A percentile compares a stretch with the other conserved stretches of the same genome.
Conservation (phyloP, 1,139 yeast species). For the Suhomyces bolitotheri region DNA sequence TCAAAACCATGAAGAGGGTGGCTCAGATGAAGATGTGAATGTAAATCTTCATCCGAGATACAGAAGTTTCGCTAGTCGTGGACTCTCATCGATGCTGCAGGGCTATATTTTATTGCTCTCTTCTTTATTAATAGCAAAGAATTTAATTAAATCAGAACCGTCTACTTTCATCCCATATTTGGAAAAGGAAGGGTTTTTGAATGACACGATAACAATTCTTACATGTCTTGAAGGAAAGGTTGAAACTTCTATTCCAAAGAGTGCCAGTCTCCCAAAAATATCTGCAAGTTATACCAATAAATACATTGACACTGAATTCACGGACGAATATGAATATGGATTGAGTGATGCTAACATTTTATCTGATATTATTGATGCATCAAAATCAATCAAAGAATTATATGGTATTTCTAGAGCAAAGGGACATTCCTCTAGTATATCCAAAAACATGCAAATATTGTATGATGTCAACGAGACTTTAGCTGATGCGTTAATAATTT, state of each 20-base stretch:
- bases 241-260: background rate
- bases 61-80: background rate
- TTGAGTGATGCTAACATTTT: conserved; percentile 23
- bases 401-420: conserved; percentile 21
- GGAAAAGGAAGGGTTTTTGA: conserved; percentile 71
- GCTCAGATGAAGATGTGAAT: conserved; percentile 12
- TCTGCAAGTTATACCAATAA: conserved; percentile 22
- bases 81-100: conserved; percentile 8
- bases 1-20: conserved; percentile 11
- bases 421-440: conserved; percentile 13
- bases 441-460: conserved; percentile 23
- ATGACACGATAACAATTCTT: conserved; percentile 39
- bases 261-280: conserved; percentile 3
- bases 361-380: conserved; percentile 20
- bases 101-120: conserved; percentile 43
- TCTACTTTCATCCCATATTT: conserved; percentile 48
- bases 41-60: conserved; percentile 9
- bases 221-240: conserved; percentile 8
- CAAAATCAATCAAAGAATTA: conserved; percentile 23
- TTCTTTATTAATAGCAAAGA: conserved; percentile 51
- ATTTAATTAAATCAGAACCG: conserved; percentile 48
- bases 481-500: conserved; percentile 11
- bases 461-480: conserved; percentile 20
- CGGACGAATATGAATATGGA: conserved; percentile 30
- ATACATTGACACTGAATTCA: conserved; percentile 35